phyloP scores from a whole-genome alignment of 192 early-diverging fungal genomes.

The Funneliformis geosporum region DNA sequence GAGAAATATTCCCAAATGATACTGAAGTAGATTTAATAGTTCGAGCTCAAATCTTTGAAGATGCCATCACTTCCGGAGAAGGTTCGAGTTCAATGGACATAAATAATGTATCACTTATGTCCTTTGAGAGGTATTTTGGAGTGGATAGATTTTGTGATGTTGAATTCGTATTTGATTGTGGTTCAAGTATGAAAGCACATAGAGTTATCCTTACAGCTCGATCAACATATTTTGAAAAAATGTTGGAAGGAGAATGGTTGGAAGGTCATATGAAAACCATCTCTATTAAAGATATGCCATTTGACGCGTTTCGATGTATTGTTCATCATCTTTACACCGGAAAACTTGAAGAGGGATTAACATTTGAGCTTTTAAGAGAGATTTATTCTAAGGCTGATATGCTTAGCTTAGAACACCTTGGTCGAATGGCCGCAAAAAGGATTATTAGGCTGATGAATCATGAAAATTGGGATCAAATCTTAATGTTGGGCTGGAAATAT shows the following conservation, averaged over 20 bases:
- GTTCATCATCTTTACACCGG: conserved; percentile 29
- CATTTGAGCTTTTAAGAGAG: conserved; percentile 21
- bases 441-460: conserved; percentile 8
- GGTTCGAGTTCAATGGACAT: neutral
- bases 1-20: conserved; percentile 5
- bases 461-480: conserved; percentile 31
- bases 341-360: conserved; percentile 5
- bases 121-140: neutral
- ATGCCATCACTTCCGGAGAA: neutral
- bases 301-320: conserved; percentile 2
- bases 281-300: conserved; percentile 18
- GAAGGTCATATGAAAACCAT: conserved; percentile 10
- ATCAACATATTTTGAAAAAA: conserved; percentile 27
- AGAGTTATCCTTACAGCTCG: conserved; percentile 11
- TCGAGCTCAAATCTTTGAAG: neutral
- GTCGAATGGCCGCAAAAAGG: neutral
- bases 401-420: conserved; percentile 20
- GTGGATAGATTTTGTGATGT: conserved; percentile 25
- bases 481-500: conserved; percentile 22
- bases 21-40: conserved; percentile 15
- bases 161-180: conserved; percentile 25
- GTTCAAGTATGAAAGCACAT: neutral
- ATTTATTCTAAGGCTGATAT: conserved; percentile 24
- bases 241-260: conserved; percentile 24
- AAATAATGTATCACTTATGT: neutral